Percentiles rank a stretch among this genome's conserved stretches.
Conservation (phyloP, 768 basidiomycete genomes). For the Panaeolus cyanescens region DNA sequence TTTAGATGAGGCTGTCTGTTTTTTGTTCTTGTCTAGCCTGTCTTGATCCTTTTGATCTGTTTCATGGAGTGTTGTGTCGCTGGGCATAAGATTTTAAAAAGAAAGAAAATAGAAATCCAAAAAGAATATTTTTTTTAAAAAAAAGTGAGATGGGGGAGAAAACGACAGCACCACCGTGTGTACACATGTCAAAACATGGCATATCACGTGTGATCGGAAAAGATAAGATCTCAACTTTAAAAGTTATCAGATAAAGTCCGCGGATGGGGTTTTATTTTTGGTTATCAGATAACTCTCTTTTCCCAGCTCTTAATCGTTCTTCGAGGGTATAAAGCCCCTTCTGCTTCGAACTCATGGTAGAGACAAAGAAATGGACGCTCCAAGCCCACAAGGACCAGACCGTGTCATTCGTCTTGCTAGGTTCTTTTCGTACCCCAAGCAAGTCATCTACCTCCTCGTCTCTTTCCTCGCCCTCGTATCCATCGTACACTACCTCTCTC, state of each 20-base stretch:
- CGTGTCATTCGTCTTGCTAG: conserved; percentile 22
- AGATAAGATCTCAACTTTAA: conserved; percentile 1
- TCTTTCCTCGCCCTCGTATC: conserved; percentile 42
- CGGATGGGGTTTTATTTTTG: not conserved
- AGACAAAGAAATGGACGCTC: not conserved
- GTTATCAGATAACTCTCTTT: not conserved
- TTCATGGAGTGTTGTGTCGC: conserved; percentile 22
- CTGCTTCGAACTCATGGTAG: no score
- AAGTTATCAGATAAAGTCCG: not conserved
- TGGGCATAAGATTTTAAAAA: conserved; percentile 20
- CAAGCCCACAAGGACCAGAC: not conserved
- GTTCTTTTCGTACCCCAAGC: conserved; percentile 35
- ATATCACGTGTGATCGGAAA: not conserved
- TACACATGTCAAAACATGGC: not conserved
- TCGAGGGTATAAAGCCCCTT: not conserved
- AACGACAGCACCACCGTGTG: no score
- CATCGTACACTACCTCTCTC: conserved; percentile 31
- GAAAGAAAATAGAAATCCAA: not conserved
- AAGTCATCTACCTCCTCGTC: conserved; percentile 44
- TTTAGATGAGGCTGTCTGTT: conserved; percentile 28
- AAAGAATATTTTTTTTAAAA: not conserved
- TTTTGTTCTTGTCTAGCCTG: conserved; percentile 11
- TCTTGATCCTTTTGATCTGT: conserved; percentile 18
- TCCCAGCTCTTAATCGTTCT: not conserved
- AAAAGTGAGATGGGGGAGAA: not conserved